phyloP scores from a whole-genome alignment of 805 yeast genomes.

The Yarrowia phangngaensis region DNA sequence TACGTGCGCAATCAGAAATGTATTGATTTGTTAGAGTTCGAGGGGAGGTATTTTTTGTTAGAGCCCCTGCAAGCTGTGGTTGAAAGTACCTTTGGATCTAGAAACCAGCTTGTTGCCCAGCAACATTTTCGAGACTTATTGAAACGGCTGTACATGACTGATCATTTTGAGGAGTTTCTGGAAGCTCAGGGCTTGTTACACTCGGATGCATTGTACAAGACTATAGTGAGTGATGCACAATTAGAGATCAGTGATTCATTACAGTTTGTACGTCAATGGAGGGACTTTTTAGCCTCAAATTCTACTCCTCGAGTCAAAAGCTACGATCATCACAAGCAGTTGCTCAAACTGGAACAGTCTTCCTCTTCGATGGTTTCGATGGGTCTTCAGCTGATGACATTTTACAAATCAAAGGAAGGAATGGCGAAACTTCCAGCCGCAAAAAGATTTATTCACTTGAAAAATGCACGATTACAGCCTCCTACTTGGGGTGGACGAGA shows the following conservation, averaged over 20 bases:
- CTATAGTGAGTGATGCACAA: not conserved
- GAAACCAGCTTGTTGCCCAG: not conserved
- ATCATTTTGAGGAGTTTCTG: conserved; percentile 8
- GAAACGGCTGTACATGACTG: not conserved
- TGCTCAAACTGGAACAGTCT: not conserved
- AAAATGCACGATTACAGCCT: not conserved
- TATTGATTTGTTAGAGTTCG: conserved; percentile 3
- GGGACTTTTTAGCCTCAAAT: not conserved
- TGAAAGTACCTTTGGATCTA: not conserved
- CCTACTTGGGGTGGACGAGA: not conserved
- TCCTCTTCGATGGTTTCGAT: not conserved
- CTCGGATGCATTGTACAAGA: not conserved
- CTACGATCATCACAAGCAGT: conserved; percentile 4
- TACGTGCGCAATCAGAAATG: not conserved
- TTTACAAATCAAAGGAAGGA: not conserved
- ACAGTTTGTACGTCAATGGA: conserved; percentile 2
- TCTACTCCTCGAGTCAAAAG: not conserved
- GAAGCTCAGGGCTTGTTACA: not conserved
- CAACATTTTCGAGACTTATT: not conserved
- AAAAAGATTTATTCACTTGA: not conserved
- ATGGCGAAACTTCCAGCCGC: not conserved
- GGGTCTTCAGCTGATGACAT: conserved; percentile 3
- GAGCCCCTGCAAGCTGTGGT: not conserved
- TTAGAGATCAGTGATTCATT: not conserved
- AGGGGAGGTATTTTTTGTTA: not conserved